Base-by-base conservation (phyloP, 352 stramenopile species). In the Nothophytophthora sp. region DNA sequence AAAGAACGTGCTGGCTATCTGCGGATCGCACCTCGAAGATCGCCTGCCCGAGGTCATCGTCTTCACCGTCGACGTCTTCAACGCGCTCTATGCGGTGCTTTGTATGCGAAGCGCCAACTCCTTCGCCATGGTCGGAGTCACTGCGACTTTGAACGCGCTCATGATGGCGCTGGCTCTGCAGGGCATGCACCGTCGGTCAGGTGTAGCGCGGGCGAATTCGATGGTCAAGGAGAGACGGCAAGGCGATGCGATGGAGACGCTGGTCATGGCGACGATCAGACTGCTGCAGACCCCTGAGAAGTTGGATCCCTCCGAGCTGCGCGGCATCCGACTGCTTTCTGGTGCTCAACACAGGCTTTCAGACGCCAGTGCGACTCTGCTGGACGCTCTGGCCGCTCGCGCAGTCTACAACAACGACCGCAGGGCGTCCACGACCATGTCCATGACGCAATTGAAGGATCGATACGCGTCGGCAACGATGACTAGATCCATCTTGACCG, bases 1-100 rank as follows among this genome's bases (percentile, higher is more conserved):
- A 13, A 63, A 63, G 55, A 47, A 47, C 18, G 23, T 48, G 18
- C 15, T 55, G 19, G 29, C 20, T 23, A 47, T 32, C n/a, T n/a
- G 35, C 25, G 47, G 42, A 22, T 46, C 47, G 27, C 36, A 47
- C 29, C 34, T 54, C 6, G 46, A 54, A 15, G 46, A 54, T 39
- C 61, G 38, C 77, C 68, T 32, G 2, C 76, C 74, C 0, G 77
- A 73, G 24, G 44, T 76, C 19, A 34, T 60, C 19, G 41, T 53
- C 9, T 38, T 55, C 7, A 9, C 47, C 10, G 52, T 54, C 27
- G 36, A 60, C 29, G 23, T 60, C 1, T 60, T 60, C 36, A 49
- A 60, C 24, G 51, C 51, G 3, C 20, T 60, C 3, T 60, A 60
- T 34, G 43, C 47, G 13, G 47, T 28, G 11, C 19, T 48, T n/a